These are phyloP conservation scores for Nannochloris sp. DNA, from an alignment of 139 green algal genomes.

Conservation along the genomic window DNA sequence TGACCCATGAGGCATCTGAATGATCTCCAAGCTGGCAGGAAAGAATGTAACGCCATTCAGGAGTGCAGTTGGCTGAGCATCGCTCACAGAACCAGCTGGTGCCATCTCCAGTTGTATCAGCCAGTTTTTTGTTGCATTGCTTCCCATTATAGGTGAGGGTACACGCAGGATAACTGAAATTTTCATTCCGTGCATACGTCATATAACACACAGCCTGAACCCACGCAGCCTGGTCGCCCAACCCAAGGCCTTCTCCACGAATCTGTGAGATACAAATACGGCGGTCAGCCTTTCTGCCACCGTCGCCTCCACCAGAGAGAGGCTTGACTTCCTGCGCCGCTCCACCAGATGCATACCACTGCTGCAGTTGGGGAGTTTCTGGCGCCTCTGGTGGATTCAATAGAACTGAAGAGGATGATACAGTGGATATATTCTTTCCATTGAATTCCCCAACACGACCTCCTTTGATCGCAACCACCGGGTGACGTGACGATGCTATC, in stretches of 20 bases:
- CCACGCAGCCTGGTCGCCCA: constrained; percentile 49
- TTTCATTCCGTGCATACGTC: constrained; percentile 53
- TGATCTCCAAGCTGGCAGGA: constrained; percentile 34
- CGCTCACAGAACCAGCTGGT: constrained; percentile 40
- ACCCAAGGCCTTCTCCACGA: constrained; percentile 71
- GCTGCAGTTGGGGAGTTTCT: constrained; percentile 40
- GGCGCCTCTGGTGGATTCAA: constrained; percentile 65
- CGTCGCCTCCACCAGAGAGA: constrained; percentile 34
- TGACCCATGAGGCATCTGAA: constrained; percentile 40
- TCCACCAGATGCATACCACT: constrained; percentile 43
- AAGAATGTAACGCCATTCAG: constrained; percentile 49
- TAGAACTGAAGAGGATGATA: constrained; percentile 47
- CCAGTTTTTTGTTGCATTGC: constrained; percentile 74
- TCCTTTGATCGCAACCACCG: constrained; percentile 77
- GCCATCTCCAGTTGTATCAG: constrained; percentile 28
- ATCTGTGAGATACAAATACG: constrained; percentile 60
- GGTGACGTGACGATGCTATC: constrained; percentile 26
- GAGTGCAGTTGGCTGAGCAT: constrained; percentile 19
- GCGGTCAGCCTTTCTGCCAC: constrained; percentile 42
- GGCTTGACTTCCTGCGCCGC: constrained; percentile 9
- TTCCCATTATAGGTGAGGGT: constrained; percentile 35
- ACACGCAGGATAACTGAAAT: constrained; percentile 68
- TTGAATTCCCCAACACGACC: constrained; percentile 89
- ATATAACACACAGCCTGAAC: constrained; percentile 44
- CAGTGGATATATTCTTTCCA: constrained; percentile 76